Conservation (phyloP, 176 grass and related monocot species). For the Tuctoria greenei region DNA sequence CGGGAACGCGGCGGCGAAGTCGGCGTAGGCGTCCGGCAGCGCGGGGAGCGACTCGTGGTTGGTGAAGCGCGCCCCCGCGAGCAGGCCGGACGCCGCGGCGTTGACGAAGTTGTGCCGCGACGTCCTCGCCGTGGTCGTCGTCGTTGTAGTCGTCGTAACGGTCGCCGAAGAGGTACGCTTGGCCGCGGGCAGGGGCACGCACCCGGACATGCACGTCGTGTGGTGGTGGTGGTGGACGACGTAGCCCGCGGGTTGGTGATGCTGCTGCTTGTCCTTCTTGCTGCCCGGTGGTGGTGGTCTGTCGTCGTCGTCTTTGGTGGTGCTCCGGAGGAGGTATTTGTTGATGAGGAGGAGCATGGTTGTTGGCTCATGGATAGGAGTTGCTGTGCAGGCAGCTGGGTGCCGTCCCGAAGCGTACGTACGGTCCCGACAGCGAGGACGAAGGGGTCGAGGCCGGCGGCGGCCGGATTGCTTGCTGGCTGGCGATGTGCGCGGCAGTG, state of each 20-base stretch:
- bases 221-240: no score
- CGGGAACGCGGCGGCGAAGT: conserved; percentile 67
- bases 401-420: conserved; percentile 1
- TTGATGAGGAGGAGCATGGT: conserved; percentile 72
- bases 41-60: conserved; percentile 82
- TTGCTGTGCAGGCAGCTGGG: background rate
- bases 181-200: conserved; percentile 40
- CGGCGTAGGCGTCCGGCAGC: conserved; percentile 50
- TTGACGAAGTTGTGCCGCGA: conserved; percentile 66
- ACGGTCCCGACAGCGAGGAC: conserved; percentile 26
- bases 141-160: background rate
- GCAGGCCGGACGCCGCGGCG: conserved; percentile 51
- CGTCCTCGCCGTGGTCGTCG: conserved; percentile 40
- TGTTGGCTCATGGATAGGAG: conserved; percentile 52
- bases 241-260: no score
- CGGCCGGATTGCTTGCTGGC: background rate
- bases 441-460: conserved; percentile 1
- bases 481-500: conserved; percentile 18
- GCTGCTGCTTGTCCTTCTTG: no score
- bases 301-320: background rate
- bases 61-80: conserved; percentile 60
- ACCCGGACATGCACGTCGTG: conserved; percentile 49
- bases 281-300: background rate
- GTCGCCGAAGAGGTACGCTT: conserved; percentile 4
- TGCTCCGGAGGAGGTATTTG: conserved; percentile 59